Evolutionary conservation across 2,329 filamentous ascomycete genomes (phyloP).

Genomic region (Nigrograna mackinnonii): DNA sequence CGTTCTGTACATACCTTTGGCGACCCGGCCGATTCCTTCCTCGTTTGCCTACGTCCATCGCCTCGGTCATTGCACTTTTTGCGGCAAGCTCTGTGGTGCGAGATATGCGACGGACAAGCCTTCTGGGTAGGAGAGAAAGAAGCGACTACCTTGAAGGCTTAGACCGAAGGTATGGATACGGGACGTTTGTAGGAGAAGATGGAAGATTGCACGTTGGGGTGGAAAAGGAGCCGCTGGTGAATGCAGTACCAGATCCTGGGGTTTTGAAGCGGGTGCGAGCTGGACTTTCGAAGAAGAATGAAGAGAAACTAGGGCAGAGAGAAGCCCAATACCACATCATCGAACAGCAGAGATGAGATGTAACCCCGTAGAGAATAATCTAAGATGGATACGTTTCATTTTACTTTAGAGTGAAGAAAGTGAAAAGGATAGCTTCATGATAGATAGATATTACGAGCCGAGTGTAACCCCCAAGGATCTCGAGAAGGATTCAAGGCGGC

Average conservation of each 20-base stretch:
- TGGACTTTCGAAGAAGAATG: not conserved
- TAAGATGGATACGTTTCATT: too few species aligned
- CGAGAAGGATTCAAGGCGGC: too few species aligned
- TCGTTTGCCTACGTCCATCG: conserved; percentile 57
- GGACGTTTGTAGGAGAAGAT: conserved; percentile 54
- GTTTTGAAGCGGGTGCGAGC: not conserved
- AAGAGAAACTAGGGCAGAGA: too few species aligned
- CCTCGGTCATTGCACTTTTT: conserved; percentile 51
- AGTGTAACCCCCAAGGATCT: too few species aligned
- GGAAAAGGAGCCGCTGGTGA: conserved; percentile 50
- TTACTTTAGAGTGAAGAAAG: too few species aligned
- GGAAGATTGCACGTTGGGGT: conserved; percentile 55
- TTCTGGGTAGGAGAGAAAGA: conserved; percentile 19
- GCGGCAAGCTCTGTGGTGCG: conserved; percentile 50
- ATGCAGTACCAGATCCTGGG: not conserved
- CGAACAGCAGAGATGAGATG: too few species aligned
- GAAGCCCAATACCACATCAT: too few species aligned
- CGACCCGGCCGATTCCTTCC: conserved; percentile 51
- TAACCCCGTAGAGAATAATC: too few species aligned
- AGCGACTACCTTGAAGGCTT: conserved; percentile 16
- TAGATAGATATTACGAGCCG: too few species aligned
- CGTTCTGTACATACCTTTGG: conserved; percentile 47
- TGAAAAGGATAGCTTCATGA: too few species aligned
- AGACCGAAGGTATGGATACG: conserved; percentile 49
- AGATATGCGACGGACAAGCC: conserved; percentile 33